A percentile compares a stretch with the other conserved stretches of the same genome.
These are phyloP conservation scores for Xylaria sp. DNA, from an alignment of 2,329 filamentous ascomycete genomes.

Conservation along the genomic window DNA sequence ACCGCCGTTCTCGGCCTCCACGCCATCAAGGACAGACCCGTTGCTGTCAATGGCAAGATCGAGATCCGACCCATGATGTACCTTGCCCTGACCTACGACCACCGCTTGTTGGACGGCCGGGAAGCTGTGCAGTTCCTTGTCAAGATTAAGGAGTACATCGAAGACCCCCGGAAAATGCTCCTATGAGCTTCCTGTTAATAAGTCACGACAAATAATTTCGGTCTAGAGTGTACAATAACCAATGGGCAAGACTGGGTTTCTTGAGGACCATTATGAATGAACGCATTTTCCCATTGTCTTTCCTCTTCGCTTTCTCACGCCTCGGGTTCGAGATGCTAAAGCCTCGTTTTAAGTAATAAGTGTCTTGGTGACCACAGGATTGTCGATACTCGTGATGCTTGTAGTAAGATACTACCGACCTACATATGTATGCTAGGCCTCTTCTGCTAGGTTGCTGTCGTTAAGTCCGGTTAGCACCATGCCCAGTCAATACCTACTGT, in stretches of 20 bases:
- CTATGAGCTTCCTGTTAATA: slow-evolving; percentile 9
- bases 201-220: slow-evolving; percentile 9
- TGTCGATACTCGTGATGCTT: background rate
- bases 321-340: background rate
- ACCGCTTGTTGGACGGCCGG: slow-evolving; percentile 88
- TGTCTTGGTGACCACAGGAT: background rate
- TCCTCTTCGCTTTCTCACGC: background rate
- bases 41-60: slow-evolving; percentile 87
- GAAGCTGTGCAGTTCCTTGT: slow-evolving; percentile 95
- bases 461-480: background rate
- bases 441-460: background rate
- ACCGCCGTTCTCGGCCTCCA: slow-evolving; percentile 88
- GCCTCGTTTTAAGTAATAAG: background rate
- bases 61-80: slow-evolving; percentile 99
- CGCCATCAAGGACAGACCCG: slow-evolving; percentile 90
- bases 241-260: slow-evolving; percentile 8
- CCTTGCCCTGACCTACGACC: slow-evolving; percentile 93
- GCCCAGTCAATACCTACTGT: background rate
- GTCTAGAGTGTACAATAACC: slow-evolving; percentile 18
- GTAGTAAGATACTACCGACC: background rate
- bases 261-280: slow-evolving; percentile 2
- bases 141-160: slow-evolving; percentile 96
- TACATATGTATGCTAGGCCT: background rate
- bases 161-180: slow-evolving; percentile 91
- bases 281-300: background rate